Percentiles rank a stretch among this genome's conserved stretches.
phyloP scores from a whole-genome alignment of 306 rosid species.

The Luffa aegyptiaca region DNA sequence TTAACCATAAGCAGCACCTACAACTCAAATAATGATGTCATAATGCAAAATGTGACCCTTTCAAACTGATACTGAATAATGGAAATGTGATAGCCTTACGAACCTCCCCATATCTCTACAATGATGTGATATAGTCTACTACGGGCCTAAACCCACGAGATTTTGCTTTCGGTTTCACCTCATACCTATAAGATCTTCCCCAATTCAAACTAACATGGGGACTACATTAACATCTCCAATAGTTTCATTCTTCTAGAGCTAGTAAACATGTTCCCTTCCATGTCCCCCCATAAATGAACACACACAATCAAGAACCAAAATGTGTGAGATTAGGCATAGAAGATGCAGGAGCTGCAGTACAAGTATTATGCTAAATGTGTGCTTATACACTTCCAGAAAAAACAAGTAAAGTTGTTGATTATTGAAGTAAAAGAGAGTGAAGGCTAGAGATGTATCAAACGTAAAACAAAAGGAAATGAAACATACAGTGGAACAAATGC shows the following conservation, averaged over 20 bases:
- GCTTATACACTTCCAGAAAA: neutral
- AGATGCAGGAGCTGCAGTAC: neutral
- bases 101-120: neutral
- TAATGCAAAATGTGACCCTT: neutral
- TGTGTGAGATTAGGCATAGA: neutral
- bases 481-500: conserved; percentile 92
- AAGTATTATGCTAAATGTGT: neutral
- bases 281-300: neutral
- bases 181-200: neutral
- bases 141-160: neutral
- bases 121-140: neutral
- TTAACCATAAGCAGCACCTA: neutral
- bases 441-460: neutral
- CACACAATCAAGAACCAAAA: neutral
- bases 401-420: neutral
- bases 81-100: neutral
- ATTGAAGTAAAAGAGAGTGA: neutral
- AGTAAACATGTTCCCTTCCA: neutral
- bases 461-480: neutral
- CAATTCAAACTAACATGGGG: neutral
- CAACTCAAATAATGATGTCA: neutral
- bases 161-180: neutral
- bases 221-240: neutral
- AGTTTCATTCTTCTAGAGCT: neutral
- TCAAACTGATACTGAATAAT: neutral